These are phyloP conservation scores for Penicillium fuscoglaucum DNA, from an alignment of 2,329 filamentous ascomycete genomes.

Conservation along the genomic window DNA sequence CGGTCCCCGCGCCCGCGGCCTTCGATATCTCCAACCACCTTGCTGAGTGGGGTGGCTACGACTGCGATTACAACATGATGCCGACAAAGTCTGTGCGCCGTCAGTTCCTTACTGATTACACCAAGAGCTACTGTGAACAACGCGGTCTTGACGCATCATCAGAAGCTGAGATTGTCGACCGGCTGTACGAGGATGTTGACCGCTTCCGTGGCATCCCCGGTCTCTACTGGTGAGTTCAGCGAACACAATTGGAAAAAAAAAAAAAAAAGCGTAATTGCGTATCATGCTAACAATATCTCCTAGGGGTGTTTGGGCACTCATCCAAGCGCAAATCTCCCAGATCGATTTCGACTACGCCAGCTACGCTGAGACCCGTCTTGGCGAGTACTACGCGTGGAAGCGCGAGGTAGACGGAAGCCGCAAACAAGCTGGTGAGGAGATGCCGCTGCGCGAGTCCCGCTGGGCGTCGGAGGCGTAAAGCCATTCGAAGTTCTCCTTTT, in stretches of 20 bases:
- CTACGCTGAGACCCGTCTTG: slow-evolving; percentile 82
- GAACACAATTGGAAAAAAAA: neutral
- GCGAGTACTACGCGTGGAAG: slow-evolving; percentile 93
- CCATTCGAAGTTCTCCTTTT: neutral
- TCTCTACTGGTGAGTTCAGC: slow-evolving; percentile 62
- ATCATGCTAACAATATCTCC: slow-evolving; percentile 23
- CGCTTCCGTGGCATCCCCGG: slow-evolving; percentile 84
- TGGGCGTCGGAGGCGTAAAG: slow-evolving; percentile 65
- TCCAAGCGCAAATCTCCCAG: slow-evolving; percentile 88
- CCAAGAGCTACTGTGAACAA: slow-evolving; percentile 68
- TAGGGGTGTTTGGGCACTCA: slow-evolving; percentile 93
- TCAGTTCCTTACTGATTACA: slow-evolving; percentile 81
- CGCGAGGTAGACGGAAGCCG: slow-evolving; percentile 68
- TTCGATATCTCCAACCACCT: slow-evolving; percentile 99
- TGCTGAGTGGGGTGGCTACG: slow-evolving; percentile 95
- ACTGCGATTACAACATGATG: slow-evolving; percentile 83
- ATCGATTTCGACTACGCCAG: slow-evolving; percentile 96
- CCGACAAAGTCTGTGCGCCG: slow-evolving; percentile 75
- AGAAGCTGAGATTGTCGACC: slow-evolving; percentile 64
- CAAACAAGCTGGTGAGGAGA: slow-evolving; percentile 54
- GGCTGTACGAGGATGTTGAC: slow-evolving; percentile 79
- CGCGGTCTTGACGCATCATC: slow-evolving; percentile 38
- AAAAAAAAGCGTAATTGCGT: too few relatives aligned
- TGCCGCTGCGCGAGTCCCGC: slow-evolving; percentile 72
- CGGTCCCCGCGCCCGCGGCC: slow-evolving; percentile 86